Base-by-base conservation (phyloP, 2,329 filamentous ascomycete species). In the Aspergillus ruber region DNA sequence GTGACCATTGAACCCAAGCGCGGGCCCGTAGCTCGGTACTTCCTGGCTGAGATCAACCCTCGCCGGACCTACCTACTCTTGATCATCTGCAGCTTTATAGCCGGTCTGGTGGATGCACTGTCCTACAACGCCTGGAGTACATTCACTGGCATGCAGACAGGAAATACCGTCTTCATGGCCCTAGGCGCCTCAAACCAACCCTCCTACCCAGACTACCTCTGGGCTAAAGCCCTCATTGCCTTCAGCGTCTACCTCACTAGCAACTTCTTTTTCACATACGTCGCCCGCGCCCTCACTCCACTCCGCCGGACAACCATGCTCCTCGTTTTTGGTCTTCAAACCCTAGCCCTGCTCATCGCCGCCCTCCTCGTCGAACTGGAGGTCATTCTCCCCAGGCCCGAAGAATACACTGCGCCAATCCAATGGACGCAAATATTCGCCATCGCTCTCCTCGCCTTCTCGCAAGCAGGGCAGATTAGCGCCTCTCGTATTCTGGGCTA, bases 61-160 rank as follows among this genome's bases (percentile, higher is more conserved):
- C 54, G 42, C 9, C 47, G 56, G 43, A 57, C 63, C 7, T 63
- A 66, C 46, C 35, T 66, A 6, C 44, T 64, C 12, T 51, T 67
- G 2, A 56, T 70, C 20, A 45, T 66, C 18, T 70, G 67, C 44
- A 65, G 65, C 9, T 70, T 70, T 43, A 62, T 69, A 5, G 62
- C 65, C 33, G 69, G 69, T 9, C 55, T 72, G 12, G 63, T 71
- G 7, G 69, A 72, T 40, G 66, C 66, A 18, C 49, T 70, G 13
- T 67, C 67, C 2, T 71, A 69, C 53, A 70, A 70, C 48, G 66
- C 67, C 43, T 71, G 68, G 68, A 67, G 63, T 3, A 70, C 65
- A 54, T 72, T 71, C 46, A 59, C 67, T 21, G 68, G 68, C 52
- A 71, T 72, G 68, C 69, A 72, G 51, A 70, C 68, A 73, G 71